These are phyloP conservation scores for Triticum urartu DNA, from an alignment of 176 grass and related monocot species.

Conservation along the genomic window DNA sequence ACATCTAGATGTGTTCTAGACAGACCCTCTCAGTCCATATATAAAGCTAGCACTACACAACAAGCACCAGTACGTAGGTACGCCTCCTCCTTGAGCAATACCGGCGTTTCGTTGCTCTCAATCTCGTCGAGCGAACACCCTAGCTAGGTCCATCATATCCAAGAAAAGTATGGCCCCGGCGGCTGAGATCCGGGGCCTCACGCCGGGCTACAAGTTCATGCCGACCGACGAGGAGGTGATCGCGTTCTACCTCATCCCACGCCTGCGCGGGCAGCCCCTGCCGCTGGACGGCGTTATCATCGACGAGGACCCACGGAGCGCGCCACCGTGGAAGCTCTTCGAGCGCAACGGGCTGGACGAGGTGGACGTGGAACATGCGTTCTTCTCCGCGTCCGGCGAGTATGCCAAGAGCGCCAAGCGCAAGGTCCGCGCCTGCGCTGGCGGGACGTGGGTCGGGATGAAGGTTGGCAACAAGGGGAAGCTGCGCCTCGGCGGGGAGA, in stretches of 20 bases:
- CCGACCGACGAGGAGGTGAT: not conserved
- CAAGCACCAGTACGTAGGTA: too few relatives aligned
- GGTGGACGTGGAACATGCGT: not conserved
- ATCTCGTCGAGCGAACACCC: too few relatives aligned
- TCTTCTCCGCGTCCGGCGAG: not conserved
- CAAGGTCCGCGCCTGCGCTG: not conserved
- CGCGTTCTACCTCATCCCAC: not conserved
- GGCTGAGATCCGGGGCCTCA: not conserved
- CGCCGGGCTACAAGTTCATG: not conserved
- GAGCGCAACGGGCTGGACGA: not conserved
- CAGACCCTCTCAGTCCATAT: too few relatives aligned
- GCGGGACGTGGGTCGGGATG: slow-evolving; percentile 11
- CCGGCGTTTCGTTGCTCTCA: too few relatives aligned
- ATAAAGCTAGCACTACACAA: too few relatives aligned
- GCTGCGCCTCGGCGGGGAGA: not conserved
- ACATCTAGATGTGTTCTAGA: too few relatives aligned
- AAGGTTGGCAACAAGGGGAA: not conserved
- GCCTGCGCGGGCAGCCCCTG: not conserved
- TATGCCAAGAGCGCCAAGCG: not conserved
- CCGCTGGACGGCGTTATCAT: not conserved
- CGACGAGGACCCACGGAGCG: not conserved
- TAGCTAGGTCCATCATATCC: too few relatives aligned
- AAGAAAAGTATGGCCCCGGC: too few relatives aligned
- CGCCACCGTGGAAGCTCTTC: slow-evolving; percentile 26
- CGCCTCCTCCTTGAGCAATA: too few relatives aligned